Conservation (phyloP, 2,329 filamentous ascomycete species). For the Phaeosphaeria sp. region DNA sequence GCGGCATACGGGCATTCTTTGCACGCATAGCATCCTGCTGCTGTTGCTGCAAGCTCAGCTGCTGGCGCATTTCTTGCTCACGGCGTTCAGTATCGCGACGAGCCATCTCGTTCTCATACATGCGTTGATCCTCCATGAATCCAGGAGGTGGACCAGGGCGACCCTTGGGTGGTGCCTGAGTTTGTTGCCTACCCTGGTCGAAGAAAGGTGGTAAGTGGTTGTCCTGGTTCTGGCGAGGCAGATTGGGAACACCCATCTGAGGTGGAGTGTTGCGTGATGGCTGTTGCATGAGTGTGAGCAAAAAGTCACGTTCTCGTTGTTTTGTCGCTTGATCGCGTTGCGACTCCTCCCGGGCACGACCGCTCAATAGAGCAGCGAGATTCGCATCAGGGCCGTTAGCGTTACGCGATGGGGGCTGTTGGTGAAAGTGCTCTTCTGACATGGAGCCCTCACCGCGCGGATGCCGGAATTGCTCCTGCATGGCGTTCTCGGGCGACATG, state of each 20-base stretch:
- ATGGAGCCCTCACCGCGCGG: slow-evolving; percentile 41
- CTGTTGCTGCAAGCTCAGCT: slow-evolving; percentile 32
- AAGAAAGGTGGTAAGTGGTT: slow-evolving; percentile 43
- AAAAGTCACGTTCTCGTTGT: slow-evolving; percentile 76
- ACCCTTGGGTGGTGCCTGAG: slow-evolving; percentile 48
- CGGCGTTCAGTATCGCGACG: slow-evolving; percentile 41
- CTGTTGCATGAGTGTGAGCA: slow-evolving; percentile 83
- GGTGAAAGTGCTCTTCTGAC: slow-evolving; percentile 39
- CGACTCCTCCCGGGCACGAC: slow-evolving; percentile 46
- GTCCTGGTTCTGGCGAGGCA: slow-evolving; percentile 45
- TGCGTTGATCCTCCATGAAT: slow-evolving; percentile 46
- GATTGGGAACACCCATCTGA: slow-evolving; percentile 40
- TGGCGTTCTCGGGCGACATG: slow-evolving; percentile 44
- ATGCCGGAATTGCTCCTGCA: slow-evolving; percentile 38
- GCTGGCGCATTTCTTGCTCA: slow-evolving; percentile 39
- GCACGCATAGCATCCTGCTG: slow-evolving; percentile 46
- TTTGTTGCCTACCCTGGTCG: slow-evolving; percentile 41
- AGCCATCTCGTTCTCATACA: slow-evolving; percentile 42
- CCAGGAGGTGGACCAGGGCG: slow-evolving; percentile 46
- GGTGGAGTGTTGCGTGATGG: slow-evolving; percentile 46
- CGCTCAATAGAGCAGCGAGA: slow-evolving; percentile 45
- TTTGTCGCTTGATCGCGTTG: slow-evolving; percentile 52
- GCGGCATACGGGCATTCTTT: slow-evolving; percentile 39
- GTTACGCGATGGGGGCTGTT: slow-evolving; percentile 39
- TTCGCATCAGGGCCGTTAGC: slow-evolving; percentile 43